Evolutionary conservation across 371 early-diverging fungal genomes (phyloP).

Genomic region (Circinella umbellata): DNA sequence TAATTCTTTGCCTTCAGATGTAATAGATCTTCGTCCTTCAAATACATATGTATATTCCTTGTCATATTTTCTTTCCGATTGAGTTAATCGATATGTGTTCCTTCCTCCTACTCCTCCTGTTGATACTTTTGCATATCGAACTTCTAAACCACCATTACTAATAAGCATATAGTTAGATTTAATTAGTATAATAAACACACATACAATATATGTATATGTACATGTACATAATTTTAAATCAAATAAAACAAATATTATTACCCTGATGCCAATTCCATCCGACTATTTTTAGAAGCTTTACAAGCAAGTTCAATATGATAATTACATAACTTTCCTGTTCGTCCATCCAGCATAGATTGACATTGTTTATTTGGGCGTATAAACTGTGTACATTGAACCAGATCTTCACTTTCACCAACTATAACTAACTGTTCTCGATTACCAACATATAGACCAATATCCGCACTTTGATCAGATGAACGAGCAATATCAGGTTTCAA

Average conservation of each 20-base stretch:
- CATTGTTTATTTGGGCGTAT: constrained; percentile 29
- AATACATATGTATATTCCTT: constrained; percentile 36
- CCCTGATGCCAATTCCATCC: constrained; percentile 56
- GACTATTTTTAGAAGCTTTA: constrained; percentile 39
- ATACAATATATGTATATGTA: too few relatives aligned
- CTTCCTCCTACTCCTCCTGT: neutral
- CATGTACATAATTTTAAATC: too few relatives aligned
- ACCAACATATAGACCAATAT: constrained; percentile 34
- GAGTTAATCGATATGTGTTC: neutral
- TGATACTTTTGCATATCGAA: constrained; percentile 34
- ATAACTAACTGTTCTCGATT: constrained; percentile 35
- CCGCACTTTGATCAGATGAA: constrained; percentile 24
- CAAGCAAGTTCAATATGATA: constrained; percentile 34
- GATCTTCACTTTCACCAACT: constrained; percentile 43
- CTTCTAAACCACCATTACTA: constrained; percentile 40
- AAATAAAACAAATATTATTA: constrained; percentile 8
- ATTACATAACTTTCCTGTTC: constrained; percentile 47
- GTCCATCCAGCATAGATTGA: constrained; percentile 43
- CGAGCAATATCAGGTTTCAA: constrained; percentile 32
- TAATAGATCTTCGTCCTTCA: constrained; percentile 30
- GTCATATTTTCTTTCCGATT: neutral
- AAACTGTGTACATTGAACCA: constrained; percentile 34
- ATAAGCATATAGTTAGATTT: neutral
- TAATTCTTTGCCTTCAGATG: constrained; percentile 27
- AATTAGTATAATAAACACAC: neutral